These are phyloP conservation scores for Theobroma grandiflorum DNA, from an alignment of 441 rosid species.

Conservation along the genomic window DNA sequence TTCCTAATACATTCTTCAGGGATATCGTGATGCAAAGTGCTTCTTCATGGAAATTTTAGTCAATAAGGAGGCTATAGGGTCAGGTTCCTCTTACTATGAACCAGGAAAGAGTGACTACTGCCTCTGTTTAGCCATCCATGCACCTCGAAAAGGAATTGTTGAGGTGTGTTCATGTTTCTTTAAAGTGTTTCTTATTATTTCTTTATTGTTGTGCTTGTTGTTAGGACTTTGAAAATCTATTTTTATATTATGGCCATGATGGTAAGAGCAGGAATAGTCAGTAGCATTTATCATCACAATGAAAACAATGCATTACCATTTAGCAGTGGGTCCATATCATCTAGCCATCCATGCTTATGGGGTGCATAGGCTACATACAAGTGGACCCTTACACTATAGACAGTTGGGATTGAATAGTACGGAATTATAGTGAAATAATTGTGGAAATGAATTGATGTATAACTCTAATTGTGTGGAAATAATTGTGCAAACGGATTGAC, in stretches of 20 bases:
- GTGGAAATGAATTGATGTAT: no score
- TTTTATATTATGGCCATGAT: background rate
- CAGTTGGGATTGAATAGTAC: no score
- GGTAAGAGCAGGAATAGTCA: slow-evolving; percentile 1
- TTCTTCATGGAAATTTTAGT: slow-evolving; percentile 92
- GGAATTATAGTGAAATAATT: background rate
- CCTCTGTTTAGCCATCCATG: slow-evolving; percentile 95
- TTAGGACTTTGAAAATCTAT: slow-evolving; percentile 5
- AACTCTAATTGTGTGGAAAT: background rate
- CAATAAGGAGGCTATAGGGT: slow-evolving; percentile 55
- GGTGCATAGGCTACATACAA: background rate
- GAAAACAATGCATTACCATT: background rate
- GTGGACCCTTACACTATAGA: background rate
- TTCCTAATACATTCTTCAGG: slow-evolving; percentile 50
- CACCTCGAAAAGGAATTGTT: slow-evolving; percentile 91
- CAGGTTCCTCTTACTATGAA: slow-evolving; percentile 56
- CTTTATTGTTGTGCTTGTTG: background rate
- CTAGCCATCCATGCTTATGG: background rate
- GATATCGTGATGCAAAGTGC: slow-evolving; percentile 97
- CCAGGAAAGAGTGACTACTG: slow-evolving; percentile 86
- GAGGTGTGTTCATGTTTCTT: slow-evolving; percentile 57
- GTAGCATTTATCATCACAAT: background rate
- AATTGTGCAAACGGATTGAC: background rate
- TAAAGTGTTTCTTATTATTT: slow-evolving; percentile 1
- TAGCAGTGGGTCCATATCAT: background rate